Conservation (phyloP, 1,284 basidiomycete genomes). For the Cryptococcus hybrid region DNA sequence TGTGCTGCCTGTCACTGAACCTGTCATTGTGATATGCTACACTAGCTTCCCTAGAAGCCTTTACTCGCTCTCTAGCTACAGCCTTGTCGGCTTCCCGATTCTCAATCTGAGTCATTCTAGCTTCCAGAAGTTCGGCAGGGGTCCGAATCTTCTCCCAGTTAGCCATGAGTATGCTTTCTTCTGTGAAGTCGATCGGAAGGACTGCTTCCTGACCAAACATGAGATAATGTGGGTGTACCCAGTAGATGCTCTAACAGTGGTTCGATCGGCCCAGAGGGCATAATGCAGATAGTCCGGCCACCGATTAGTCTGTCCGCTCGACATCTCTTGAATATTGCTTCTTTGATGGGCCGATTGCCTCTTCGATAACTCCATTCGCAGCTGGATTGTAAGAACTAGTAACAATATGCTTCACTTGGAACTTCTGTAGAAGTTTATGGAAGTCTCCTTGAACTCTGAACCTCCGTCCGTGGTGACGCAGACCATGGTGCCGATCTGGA, state of each 20-base stretch:
- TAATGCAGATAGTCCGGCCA: neutral
- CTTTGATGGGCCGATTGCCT: constrained; percentile 7
- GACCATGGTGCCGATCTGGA: too few species aligned
- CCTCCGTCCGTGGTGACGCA: too few species aligned
- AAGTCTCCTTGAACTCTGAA: neutral
- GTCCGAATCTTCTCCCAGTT: neutral
- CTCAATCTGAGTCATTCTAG: neutral
- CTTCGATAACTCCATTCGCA: neutral
- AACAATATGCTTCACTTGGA: too few species aligned
- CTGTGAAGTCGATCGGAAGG: too few species aligned
- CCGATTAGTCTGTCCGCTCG: neutral
- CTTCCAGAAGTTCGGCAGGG: neutral
- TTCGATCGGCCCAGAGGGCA: neutral
- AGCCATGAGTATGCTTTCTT: too few species aligned
- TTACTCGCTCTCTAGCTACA: too few species aligned
- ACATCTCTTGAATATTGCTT: constrained; percentile 5
- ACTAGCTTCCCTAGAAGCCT: neutral
- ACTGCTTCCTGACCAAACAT: too few species aligned
- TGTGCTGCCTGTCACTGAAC: neutral
- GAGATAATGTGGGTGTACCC: too few species aligned
- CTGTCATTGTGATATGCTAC: neutral
- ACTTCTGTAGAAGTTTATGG: too few species aligned
- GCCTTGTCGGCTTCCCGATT: neutral
- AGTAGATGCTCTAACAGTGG: too few species aligned
- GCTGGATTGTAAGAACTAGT: too few species aligned